Conservation (phyloP, 2,329 filamentous ascomycete genomes). For the Thermothelomyces thermophilus region DNA sequence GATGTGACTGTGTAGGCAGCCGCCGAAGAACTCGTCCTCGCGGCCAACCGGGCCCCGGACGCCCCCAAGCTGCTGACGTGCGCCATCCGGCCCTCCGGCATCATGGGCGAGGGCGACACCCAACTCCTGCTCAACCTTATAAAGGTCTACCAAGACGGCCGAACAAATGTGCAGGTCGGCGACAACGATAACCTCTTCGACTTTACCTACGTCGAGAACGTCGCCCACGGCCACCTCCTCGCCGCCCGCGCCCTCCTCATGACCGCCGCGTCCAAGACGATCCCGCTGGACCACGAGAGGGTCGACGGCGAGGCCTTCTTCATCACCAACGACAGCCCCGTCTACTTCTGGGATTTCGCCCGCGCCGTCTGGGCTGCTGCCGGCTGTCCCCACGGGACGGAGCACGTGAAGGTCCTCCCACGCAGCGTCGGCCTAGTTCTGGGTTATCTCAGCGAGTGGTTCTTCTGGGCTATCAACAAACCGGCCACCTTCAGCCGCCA, state of each 20-base stretch:
- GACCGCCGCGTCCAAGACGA: conserved; percentile 48
- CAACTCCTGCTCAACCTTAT: conserved; percentile 69
- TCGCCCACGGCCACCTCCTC: conserved; percentile 73
- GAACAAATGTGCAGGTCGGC: conserved; percentile 75
- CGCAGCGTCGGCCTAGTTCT: conserved; percentile 46
- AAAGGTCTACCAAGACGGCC: conserved; percentile 59
- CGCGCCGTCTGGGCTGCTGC: conserved; percentile 66
- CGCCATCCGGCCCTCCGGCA: conserved; percentile 77
- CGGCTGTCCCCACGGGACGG: conserved; percentile 45
- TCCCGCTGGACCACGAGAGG: conserved; percentile 63
- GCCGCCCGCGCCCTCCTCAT: conserved; percentile 66
- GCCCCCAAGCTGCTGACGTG: conserved; percentile 62
- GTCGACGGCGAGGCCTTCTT: conserved; percentile 85
- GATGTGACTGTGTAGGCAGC: conserved; percentile 45
- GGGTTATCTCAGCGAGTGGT: conserved; percentile 48
- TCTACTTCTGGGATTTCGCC: conserved; percentile 88
- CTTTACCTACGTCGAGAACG: conserved; percentile 59
- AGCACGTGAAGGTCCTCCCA: conserved; percentile 49
- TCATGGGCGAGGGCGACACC: conserved; percentile 85
- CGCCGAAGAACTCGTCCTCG: conserved; percentile 74
- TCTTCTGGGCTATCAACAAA: conserved; percentile 43
- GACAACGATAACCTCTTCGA: conserved; percentile 57
- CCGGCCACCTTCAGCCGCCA: conserved; percentile 52
- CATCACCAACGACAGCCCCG: conserved; percentile 80
- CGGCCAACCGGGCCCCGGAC: conserved; percentile 57